Percentiles rank a stretch among this genome's conserved stretches.
Conservation (phyloP, 2,329 filamentous ascomycete species). For the Aschersonia sp. region DNA sequence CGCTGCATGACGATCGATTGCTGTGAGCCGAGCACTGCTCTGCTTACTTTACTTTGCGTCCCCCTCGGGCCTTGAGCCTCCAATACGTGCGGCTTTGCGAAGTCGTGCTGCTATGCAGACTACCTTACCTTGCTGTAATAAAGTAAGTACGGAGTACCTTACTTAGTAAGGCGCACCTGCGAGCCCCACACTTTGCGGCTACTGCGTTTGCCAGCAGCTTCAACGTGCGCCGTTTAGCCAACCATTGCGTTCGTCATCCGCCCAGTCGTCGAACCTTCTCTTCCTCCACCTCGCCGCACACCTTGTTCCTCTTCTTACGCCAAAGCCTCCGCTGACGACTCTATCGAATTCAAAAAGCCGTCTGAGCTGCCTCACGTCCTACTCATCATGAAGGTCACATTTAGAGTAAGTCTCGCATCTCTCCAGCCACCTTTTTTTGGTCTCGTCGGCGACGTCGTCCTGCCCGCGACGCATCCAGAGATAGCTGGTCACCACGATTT, state of each 20-base stretch:
- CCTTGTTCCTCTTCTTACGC: neutral
- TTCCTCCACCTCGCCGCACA: conserved; percentile 1
- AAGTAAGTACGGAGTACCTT: no score
- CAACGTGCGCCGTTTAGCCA: conserved; percentile 2
- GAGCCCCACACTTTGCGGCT: no score
- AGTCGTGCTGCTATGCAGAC: no score
- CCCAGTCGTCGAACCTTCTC: conserved; percentile 2
- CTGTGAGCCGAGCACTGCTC: no score
- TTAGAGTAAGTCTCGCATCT: conserved; percentile 35
- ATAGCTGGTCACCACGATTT: no score
- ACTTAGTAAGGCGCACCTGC: no score
- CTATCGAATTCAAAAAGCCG: conserved; percentile 1
- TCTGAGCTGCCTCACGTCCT: conserved; percentile 13
- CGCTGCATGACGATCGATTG: no score
- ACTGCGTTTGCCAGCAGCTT: conserved; percentile 1
- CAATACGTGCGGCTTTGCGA: no score
- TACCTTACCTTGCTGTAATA: no score
- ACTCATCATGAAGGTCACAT: conserved; percentile 54
- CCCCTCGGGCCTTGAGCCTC: no score
- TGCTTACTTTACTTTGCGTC: no score
- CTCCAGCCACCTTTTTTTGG: neutral
- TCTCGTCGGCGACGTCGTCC: neutral
- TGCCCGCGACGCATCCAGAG: no score
- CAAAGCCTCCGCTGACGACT: conserved; percentile 1
- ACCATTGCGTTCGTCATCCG: conserved; percentile 6